These are phyloP conservation scores for Neurospora hispaniola DNA, from an alignment of 495 filamentous ascomycete genomes.

Conservation along the genomic window DNA sequence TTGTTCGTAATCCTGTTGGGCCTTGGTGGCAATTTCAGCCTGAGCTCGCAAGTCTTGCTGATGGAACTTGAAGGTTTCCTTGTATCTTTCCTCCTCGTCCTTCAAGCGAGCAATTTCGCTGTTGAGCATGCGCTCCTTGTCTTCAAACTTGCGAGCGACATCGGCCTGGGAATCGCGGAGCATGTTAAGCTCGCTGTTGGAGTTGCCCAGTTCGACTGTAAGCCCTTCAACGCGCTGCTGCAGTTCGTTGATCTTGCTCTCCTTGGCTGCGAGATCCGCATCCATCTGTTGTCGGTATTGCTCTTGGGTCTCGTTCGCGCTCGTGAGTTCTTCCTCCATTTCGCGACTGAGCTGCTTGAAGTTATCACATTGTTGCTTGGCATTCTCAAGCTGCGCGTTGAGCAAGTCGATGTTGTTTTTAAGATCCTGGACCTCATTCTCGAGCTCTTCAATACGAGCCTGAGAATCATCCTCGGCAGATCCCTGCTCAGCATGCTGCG, in stretches of 20 bases:
- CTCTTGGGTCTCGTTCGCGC: slow-evolving; percentile 70
- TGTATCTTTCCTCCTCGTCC: slow-evolving; percentile 73
- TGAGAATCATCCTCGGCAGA: slow-evolving; percentile 40
- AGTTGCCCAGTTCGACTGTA: slow-evolving; percentile 63
- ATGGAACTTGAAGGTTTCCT: slow-evolving; percentile 64
- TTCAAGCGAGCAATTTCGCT: slow-evolving; percentile 70
- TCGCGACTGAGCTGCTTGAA: slow-evolving; percentile 82
- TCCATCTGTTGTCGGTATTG: slow-evolving; percentile 80
- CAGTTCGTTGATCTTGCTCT: slow-evolving; percentile 64
- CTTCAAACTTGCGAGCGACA: slow-evolving; percentile 56
- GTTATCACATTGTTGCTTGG: slow-evolving; percentile 68
- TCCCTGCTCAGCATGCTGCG: slow-evolving; percentile 34
- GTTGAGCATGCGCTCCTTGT: slow-evolving; percentile 67
- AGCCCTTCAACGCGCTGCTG: slow-evolving; percentile 75
- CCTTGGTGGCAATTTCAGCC: slow-evolving; percentile 82
- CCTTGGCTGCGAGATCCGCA: slow-evolving; percentile 56
- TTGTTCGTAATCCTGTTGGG: slow-evolving; percentile 88
- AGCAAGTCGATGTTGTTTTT: slow-evolving; percentile 70
- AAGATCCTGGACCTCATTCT: slow-evolving; percentile 70
- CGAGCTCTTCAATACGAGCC: slow-evolving; percentile 73
- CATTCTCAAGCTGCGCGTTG: slow-evolving; percentile 64
- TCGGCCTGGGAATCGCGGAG: slow-evolving; percentile 71
- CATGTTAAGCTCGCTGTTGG: slow-evolving; percentile 66
- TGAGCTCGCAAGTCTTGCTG: slow-evolving; percentile 87
- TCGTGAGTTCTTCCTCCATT: slow-evolving; percentile 79